These are phyloP conservation scores for Claviceps sorghi DNA, from an alignment of 2,329 filamentous ascomycete species.

Conservation along the genomic window DNA sequence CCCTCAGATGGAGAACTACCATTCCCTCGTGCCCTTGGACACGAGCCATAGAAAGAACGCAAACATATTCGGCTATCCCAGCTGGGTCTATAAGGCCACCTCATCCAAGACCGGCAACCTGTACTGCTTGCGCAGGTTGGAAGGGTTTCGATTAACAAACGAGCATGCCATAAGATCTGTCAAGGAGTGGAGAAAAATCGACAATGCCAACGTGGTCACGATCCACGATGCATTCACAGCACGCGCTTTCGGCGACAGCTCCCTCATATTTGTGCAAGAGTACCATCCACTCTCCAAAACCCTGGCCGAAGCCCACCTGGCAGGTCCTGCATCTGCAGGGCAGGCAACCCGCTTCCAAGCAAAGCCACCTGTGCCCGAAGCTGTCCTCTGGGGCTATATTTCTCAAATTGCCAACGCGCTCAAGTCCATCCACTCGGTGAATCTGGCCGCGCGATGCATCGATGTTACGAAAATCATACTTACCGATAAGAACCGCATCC, in stretches of 20 bases:
- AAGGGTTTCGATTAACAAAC: slow-evolving; percentile 78
- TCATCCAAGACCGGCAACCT: slow-evolving; percentile 76
- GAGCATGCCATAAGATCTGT: slow-evolving; percentile 77
- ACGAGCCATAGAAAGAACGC: slow-evolving; percentile 65
- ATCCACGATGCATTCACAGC: slow-evolving; percentile 90
- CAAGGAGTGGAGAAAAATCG: slow-evolving; percentile 77
- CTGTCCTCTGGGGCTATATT: slow-evolving; percentile 78
- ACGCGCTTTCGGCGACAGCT: slow-evolving; percentile 83
- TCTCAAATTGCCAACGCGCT: slow-evolving; percentile 82
- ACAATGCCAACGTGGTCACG: slow-evolving; percentile 68
- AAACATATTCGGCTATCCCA: slow-evolving; percentile 70
- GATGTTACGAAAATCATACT: slow-evolving; percentile 79
- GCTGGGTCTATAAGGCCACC: slow-evolving; percentile 90
- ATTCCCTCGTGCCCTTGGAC: slow-evolving; percentile 82
- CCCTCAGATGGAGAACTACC: slow-evolving; percentile 73
- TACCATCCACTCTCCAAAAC: slow-evolving; percentile 89
- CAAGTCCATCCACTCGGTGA: slow-evolving; percentile 67
- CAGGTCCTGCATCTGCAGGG: slow-evolving; percentile 17
- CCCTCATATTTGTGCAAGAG: slow-evolving; percentile 83
- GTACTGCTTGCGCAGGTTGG: slow-evolving; percentile 77
- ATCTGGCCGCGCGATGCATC: slow-evolving; percentile 73
- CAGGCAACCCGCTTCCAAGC: slow-evolving; percentile 30
- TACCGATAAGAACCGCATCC: slow-evolving; percentile 79
- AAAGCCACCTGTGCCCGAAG: slow-evolving; percentile 46
- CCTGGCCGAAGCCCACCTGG: slow-evolving; percentile 66